A percentile compares a stretch with the other conserved stretches of the same genome.
Conservation (phyloP, 164 flowering plant species). For the Malania oleifera region DNA sequence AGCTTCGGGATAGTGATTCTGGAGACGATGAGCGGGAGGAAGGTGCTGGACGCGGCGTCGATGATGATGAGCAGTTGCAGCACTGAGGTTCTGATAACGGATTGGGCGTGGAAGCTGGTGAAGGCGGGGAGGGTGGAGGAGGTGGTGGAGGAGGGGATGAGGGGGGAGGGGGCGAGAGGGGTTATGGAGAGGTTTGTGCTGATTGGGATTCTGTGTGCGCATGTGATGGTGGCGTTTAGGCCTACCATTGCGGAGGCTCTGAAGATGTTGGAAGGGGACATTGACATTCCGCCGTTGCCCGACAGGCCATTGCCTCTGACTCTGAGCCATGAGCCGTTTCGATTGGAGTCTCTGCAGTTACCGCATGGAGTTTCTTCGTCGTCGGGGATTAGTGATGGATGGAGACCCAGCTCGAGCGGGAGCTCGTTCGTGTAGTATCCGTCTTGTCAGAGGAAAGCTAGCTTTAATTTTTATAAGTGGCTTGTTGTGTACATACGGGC, state of each 20-base stretch:
- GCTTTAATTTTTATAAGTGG: too few species aligned
- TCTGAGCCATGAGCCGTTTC: constrained; percentile 25
- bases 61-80: too few species aligned
- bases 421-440: too few species aligned
- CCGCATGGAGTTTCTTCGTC: too few species aligned
- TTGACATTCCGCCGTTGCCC: constrained; percentile 34
- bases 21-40: constrained; percentile 32
- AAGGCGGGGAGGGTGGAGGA: constrained; percentile 21
- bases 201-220: constrained; percentile 42
- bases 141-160: constrained; percentile 22
- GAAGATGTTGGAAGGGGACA: constrained; percentile 41
- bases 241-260: constrained; percentile 39
- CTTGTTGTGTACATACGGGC: too few species aligned
- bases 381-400: too few species aligned
- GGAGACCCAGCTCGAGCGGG: too few species aligned
- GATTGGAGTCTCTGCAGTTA: not conserved
- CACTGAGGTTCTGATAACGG: constrained; percentile 33
- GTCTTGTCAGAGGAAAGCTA: too few species aligned
- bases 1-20: constrained; percentile 38
- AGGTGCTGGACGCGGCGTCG: constrained; percentile 22
- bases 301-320: constrained; percentile 38
- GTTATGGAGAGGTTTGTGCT: constrained; percentile 42
- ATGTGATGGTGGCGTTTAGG: constrained; percentile 38
- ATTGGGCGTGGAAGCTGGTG: constrained; percentile 38
- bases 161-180: constrained; percentile 28